Evolutionary conservation across 2,329 filamentous ascomycete species (phyloP).

Genomic region (Zymoseptoria tritici): DNA sequence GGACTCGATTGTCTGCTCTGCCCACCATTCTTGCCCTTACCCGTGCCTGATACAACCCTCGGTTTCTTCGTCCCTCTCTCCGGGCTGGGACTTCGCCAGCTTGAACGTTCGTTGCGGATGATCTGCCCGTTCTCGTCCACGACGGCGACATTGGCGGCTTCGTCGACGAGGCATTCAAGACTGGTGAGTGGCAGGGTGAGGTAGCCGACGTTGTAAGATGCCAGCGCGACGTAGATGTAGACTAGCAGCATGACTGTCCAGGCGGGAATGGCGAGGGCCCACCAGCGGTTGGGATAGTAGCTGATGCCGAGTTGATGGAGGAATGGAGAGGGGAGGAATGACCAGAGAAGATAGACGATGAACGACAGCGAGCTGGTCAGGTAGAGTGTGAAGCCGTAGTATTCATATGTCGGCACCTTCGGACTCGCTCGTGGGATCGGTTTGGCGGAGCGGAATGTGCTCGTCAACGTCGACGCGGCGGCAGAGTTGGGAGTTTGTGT

Average conservation of each 20-base stretch:
- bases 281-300: slow-evolving; percentile 98
- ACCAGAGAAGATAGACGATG: slow-evolving; percentile 67
- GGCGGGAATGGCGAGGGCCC: slow-evolving; percentile 84
- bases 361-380: slow-evolving; percentile 79
- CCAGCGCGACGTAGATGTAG: slow-evolving; percentile 91
- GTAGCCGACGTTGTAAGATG: slow-evolving; percentile 82
- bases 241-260: slow-evolving; percentile 82
- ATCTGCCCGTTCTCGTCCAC: slow-evolving; percentile 65
- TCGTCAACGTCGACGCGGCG: slow-evolving; percentile 50
- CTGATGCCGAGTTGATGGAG: slow-evolving; percentile 87
- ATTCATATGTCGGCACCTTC: slow-evolving; percentile 97
- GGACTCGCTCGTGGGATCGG: slow-evolving; percentile 75
- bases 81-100: slow-evolving; percentile 16
- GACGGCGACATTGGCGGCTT: slow-evolving; percentile 75
- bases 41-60: slow-evolving; percentile 28
- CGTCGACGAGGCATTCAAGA: slow-evolving; percentile 86
- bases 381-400: slow-evolving; percentile 97
- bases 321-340: slow-evolving; percentile 84
- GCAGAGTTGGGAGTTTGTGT: slow-evolving; percentile 45
- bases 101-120: slow-evolving; percentile 27
- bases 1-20: slow-evolving; percentile 32
- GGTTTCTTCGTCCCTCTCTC: slow-evolving; percentile 11
- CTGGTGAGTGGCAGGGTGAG: slow-evolving; percentile 72
- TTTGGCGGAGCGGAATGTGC: slow-evolving; percentile 48
- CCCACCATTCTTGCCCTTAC: slow-evolving; percentile 31